phyloP scores from a whole-genome alignment of 345 rosid genomes.

The Aquilaria sinensis region DNA sequence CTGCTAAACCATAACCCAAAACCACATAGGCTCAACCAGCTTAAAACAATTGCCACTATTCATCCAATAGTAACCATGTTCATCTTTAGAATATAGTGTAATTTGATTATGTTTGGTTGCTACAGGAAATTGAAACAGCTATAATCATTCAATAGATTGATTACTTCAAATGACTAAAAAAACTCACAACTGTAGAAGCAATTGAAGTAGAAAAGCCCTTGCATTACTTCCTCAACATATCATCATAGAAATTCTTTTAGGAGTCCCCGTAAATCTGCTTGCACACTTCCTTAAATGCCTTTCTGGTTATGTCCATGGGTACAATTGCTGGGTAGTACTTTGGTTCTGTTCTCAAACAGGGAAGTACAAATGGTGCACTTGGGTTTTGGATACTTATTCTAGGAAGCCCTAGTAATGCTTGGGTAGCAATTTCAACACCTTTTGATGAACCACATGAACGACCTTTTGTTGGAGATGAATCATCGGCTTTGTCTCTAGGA shows the following conservation, averaged over 20 bases:
- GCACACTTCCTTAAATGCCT: conserved; percentile 6
- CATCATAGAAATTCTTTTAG: background rate
- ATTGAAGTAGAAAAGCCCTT: background rate
- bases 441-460: background rate
- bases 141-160: no score
- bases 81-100: no score
- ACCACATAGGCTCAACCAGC: no score
- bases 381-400: conserved; percentile 10
- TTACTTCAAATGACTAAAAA: background rate
- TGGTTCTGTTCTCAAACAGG: background rate
- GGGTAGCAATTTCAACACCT: conserved; percentile 15
- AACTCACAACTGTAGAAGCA: background rate
- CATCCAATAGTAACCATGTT: no score
- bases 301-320: background rate
- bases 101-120: no score
- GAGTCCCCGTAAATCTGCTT: background rate
- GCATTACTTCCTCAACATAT: background rate
- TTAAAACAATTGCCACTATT: no score
- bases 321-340: background rate
- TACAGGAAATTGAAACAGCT: no score
- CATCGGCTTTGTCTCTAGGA: no score
- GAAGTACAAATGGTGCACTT: conserved; percentile 4
- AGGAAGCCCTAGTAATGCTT: conserved; percentile 4
- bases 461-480: background rate
- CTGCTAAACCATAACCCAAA: no score